These are phyloP conservation scores for Monilinia polystroma DNA, from an alignment of 2,329 filamentous ascomycete species.

Conservation along the genomic window DNA sequence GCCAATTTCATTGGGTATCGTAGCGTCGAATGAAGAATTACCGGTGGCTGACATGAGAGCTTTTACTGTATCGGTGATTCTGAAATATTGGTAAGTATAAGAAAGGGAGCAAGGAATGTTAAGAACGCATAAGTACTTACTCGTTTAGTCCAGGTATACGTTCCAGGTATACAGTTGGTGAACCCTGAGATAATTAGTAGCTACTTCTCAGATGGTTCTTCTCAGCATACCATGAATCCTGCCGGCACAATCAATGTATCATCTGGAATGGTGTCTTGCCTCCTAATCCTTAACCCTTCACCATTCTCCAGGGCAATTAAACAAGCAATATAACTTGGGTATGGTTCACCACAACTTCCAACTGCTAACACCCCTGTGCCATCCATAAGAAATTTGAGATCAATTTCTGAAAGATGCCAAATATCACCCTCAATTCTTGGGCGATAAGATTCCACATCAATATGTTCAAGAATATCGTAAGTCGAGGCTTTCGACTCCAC, in stretches of 20 bases:
- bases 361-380: conserved; percentile 63
- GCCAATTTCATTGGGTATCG: conserved; percentile 66
- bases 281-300: conserved; percentile 32
- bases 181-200: conserved; percentile 30
- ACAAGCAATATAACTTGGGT: conserved; percentile 48
- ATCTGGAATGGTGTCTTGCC: conserved; percentile 38
- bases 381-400: conserved; percentile 55
- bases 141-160: conserved; percentile 37
- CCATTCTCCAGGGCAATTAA: conserved; percentile 37
- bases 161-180: conserved; percentile 38
- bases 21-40: conserved; percentile 45
- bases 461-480: conserved; percentile 31
- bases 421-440: conserved; percentile 51
- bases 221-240: conserved; percentile 36
- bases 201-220: neutral
- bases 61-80: conserved; percentile 37
- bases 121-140: conserved; percentile 25
- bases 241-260: conserved; percentile 34
- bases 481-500: conserved; percentile 32
- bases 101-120: neutral
- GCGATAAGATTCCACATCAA: conserved; percentile 37
- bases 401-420: conserved; percentile 59
- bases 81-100: conserved; percentile 14
- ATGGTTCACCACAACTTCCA: conserved; percentile 55
- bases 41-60: conserved; percentile 31